Conservation (phyloP, 1,284 basidiomycete genomes). For the Apiotrichum porosum region DNA sequence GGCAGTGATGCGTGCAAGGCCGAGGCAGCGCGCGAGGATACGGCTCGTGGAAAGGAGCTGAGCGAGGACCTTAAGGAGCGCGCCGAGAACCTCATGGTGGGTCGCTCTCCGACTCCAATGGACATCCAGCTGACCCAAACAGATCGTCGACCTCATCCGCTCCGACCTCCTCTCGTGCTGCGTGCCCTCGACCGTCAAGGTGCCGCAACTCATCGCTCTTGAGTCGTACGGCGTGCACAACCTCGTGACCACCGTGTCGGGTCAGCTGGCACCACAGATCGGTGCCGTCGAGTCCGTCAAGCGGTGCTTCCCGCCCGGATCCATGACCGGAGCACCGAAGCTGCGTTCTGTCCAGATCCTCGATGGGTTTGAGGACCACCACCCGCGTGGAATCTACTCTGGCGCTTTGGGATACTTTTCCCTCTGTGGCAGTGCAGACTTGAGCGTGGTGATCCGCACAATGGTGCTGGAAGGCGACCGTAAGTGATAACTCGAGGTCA, state of each 20-base stretch:
- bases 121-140: not conserved
- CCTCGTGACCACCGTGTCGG: conserved; percentile 89
- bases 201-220: conserved; percentile 79
- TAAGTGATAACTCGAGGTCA: conserved; percentile 25
- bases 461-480: conserved; percentile 68
- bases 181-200: conserved; percentile 65
- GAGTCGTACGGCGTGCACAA: conserved; percentile 97
- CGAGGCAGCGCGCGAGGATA: conserved; percentile 41
- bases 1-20: conserved; percentile 27
- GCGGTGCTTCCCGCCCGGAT: conserved; percentile 82
- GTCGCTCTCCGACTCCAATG: no score
- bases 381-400: conserved; percentile 76
- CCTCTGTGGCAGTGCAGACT: conserved; percentile 81
- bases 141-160: conserved; percentile 91
- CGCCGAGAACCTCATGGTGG: conserved; percentile 89
- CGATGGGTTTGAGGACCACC: conserved; percentile 67
- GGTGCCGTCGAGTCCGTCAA: conserved; percentile 67
- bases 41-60: conserved; percentile 51
- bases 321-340: conserved; percentile 98
- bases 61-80: conserved; percentile 81
- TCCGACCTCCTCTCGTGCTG: conserved; percentile 78
- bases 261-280: conserved; percentile 52
- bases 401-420: conserved; percentile 91
- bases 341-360: conserved; percentile 87
- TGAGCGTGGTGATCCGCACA: conserved; percentile 93